Conservation (phyloP, 352 stramenopile species). For the Phytophthora citrophthora region DNA sequence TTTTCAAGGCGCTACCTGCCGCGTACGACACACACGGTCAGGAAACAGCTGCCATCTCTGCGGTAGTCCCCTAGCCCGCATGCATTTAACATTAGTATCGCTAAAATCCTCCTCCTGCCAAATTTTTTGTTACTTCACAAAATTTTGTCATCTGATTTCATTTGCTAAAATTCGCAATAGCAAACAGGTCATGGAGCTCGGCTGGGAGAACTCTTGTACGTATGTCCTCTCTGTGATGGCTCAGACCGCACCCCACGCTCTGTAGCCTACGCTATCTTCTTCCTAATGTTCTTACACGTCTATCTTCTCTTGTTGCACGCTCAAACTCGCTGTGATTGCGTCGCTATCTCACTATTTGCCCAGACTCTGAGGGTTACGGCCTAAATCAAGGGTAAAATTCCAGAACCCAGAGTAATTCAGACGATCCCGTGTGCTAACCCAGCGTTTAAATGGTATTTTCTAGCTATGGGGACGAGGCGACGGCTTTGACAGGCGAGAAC, state of each 20-base stretch:
- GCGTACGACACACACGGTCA: too few species aligned
- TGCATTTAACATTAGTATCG: too few species aligned
- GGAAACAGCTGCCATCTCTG: too few species aligned
- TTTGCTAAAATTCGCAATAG: background rate
- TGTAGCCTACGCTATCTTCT: background rate
- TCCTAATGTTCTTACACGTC: background rate
- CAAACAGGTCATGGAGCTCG: constrained; percentile 54
- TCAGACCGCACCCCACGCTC: background rate
- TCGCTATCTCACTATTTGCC: background rate
- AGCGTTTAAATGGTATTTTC: constrained; percentile 6
- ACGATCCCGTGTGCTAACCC: background rate
- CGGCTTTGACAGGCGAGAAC: constrained; percentile 85
- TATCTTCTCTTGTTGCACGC: background rate
- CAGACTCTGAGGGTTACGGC: constrained; percentile 54
- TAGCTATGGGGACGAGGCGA: constrained; percentile 77
- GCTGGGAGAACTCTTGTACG: constrained; percentile 84
- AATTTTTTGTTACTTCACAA: too few species aligned
- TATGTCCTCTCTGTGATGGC: background rate
- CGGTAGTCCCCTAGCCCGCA: too few species aligned
- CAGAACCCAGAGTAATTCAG: background rate
- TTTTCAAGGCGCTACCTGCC: too few species aligned
- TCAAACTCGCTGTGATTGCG: constrained; percentile 18
- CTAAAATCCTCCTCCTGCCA: too few species aligned
- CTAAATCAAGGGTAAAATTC: constrained; percentile 37
- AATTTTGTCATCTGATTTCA: background rate